A percentile compares a stretch with the other conserved stretches of the same genome.
These are phyloP conservation scores for Ceratocystis cubensis DNA, from an alignment of 2,329 filamentous ascomycete species.

Conservation along the genomic window DNA sequence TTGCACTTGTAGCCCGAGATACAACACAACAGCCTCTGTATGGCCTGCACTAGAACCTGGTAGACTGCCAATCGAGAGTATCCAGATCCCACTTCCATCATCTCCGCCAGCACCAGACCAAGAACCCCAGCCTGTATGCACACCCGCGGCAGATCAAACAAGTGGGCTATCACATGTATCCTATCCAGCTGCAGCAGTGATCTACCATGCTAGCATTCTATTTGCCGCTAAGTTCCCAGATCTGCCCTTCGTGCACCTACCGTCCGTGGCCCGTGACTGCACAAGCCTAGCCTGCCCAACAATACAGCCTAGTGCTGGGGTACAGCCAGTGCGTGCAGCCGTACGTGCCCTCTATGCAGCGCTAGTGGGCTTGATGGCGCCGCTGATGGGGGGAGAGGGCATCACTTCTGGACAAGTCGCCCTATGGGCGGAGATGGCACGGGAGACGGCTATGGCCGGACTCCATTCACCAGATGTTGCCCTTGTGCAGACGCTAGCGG, in stretches of 20 bases:
- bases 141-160: background rate
- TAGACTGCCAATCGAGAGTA: background rate
- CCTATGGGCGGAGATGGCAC: slow-evolving; percentile 5
- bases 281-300: background rate
- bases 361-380: slow-evolving; percentile 5
- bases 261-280: slow-evolving; percentile 6
- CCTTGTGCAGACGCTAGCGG: slow-evolving; percentile 4
- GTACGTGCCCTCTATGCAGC: slow-evolving; percentile 5
- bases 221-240: slow-evolving; percentile 13
- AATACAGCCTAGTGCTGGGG: background rate
- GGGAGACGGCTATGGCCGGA: slow-evolving; percentile 1
- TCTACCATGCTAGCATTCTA: slow-evolving; percentile 12
- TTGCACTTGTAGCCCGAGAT: background rate
- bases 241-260: slow-evolving; percentile 11
- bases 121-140: background rate
- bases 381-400: slow-evolving; percentile 1
- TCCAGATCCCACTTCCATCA: background rate
- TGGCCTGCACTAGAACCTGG: background rate
- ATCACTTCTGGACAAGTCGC: background rate
- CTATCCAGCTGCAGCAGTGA: background rate
- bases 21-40: background rate
- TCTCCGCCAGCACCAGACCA: background rate
- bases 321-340: background rate
- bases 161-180: background rate
- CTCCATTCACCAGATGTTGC: background rate